Evolutionary conservation across 257 asterid species (phyloP), one percentile per base, ranked within the genome.

Genomic region (Salvia miltiorrhiza): DNA sequence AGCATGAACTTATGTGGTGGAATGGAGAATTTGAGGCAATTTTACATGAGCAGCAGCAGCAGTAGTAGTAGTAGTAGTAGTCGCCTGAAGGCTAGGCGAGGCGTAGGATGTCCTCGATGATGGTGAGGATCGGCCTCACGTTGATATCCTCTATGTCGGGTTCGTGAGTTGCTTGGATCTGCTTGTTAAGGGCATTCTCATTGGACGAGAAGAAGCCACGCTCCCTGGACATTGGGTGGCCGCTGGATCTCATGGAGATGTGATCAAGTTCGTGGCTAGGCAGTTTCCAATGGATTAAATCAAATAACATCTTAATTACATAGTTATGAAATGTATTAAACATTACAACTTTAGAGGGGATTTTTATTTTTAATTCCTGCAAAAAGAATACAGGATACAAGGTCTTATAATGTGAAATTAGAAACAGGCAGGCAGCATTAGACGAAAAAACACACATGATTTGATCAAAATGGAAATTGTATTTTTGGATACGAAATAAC

Each of bases 91-190:
- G 76, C 0, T 55, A 37, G 1, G 53, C 63, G 0, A 61, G 70
- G 11, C 76, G 76, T 11, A 71, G 35, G 63, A 71, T 71, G 23
- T 71, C 76, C 76, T 71, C 76, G 16, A 71, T 57, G 23, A 71
- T 71, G 63, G 47, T 0, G n/a, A 71, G 76, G 58, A 71, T 23
- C 13, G 76, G 76, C 70, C 49, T 61, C 21, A 63, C 35, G n/a
- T 71, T 30, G 45, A 71, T 43, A 0, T 71, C 70, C 13, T 61
- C 76, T 45, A 48, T 71, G 7, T 71, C 76, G 3, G 76, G 76
- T 2, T 70, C 76, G 52, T 71, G 76, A 61, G 76, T 71, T 16
- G 70, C 76, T 44, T 45, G 70, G 28, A 71, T 71, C 58, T 71
- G 76, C 69, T 71, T 61, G 70, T 4, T 49, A 35, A 71, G 76